Evolutionary conservation across 768 basidiomycete species (phyloP).

Genomic region (Russula dissimulans): DNA sequence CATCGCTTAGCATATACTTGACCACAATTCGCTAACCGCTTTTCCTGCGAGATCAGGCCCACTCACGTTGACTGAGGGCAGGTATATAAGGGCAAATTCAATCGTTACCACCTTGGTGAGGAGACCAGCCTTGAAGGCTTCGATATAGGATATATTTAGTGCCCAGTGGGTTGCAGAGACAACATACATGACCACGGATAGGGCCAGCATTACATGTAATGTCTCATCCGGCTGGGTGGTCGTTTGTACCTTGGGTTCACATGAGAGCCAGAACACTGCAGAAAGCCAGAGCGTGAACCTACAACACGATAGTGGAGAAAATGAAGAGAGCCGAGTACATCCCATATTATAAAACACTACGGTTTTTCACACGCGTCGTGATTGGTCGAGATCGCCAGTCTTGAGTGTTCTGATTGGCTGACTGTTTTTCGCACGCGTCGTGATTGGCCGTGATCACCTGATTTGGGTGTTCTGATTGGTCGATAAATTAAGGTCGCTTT

Average conservation of each 20-base stretch:
- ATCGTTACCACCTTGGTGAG: background rate
- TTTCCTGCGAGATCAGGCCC: background rate
- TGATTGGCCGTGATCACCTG: too few relatives aligned
- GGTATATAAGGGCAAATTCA: background rate
- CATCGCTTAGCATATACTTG: slow-evolving; percentile 1
- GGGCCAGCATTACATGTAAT: background rate
- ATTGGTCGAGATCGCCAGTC: too few relatives aligned
- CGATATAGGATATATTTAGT: background rate
- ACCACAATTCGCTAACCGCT: too few relatives aligned
- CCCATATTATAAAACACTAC: too few relatives aligned
- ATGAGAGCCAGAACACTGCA: background rate
- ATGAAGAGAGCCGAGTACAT: background rate
- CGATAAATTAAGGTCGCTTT: too few relatives aligned
- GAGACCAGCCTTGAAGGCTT: background rate
- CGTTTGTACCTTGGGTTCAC: background rate
- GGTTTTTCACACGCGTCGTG: too few relatives aligned
- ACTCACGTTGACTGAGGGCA: slow-evolving; percentile 1
- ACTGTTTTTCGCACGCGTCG: too few relatives aligned
- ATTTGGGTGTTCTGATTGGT: too few relatives aligned
- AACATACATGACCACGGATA: background rate
- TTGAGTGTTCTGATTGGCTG: too few relatives aligned
- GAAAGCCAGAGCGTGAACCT: background rate
- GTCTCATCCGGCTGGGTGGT: background rate
- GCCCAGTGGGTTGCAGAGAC: background rate
- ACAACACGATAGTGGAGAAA: background rate